Evolutionary conservation across 345 rosid species (phyloP).

Genomic region (Salix exigua): DNA sequence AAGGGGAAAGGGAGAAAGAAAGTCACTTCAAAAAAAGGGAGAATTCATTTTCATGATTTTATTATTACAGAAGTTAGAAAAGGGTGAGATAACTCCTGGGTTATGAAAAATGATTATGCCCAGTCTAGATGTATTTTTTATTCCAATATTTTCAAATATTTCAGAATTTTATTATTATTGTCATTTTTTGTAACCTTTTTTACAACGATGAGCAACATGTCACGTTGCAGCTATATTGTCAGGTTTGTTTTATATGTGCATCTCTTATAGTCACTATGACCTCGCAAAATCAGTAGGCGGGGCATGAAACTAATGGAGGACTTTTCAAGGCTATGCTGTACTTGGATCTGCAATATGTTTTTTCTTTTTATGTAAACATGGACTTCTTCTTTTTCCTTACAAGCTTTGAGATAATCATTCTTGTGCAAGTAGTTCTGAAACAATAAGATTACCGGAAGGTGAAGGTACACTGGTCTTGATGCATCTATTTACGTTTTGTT

Average conservation of each 20-base stretch:
- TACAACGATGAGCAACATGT: constrained; percentile 14
- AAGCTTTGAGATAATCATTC: constrained; percentile 11
- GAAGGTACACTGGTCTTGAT: constrained; percentile 16
- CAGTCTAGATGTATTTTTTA: constrained; percentile 25
- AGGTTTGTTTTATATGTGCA: constrained; percentile 12
- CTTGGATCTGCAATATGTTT: not conserved
- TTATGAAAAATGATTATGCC: constrained; percentile 23
- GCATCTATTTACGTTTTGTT: constrained; percentile 22
- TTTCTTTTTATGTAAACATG: not conserved
- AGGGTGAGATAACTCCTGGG: constrained; percentile 36
- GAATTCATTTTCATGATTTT: constrained; percentile 44
- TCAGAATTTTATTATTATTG: constrained; percentile 32
- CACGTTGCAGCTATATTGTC: constrained; percentile 14
- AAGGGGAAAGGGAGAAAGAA: constrained; percentile 12
- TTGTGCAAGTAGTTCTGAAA: constrained; percentile 15
- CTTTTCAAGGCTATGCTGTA: not conserved
- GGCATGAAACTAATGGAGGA: not conserved
- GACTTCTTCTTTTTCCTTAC: constrained; percentile 15
- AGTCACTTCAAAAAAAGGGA: constrained; percentile 24
- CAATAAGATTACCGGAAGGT: constrained; percentile 10
- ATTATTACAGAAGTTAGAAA: constrained; percentile 41
- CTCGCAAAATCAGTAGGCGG: constrained; percentile 17
- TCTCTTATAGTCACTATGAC: constrained; percentile 23
- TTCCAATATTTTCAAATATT: constrained; percentile 23
- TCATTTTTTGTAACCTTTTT: constrained; percentile 14